Evolutionary conservation across 768 basidiomycete genomes (phyloP).

Genomic region (Nevesoporus exiguus): DNA sequence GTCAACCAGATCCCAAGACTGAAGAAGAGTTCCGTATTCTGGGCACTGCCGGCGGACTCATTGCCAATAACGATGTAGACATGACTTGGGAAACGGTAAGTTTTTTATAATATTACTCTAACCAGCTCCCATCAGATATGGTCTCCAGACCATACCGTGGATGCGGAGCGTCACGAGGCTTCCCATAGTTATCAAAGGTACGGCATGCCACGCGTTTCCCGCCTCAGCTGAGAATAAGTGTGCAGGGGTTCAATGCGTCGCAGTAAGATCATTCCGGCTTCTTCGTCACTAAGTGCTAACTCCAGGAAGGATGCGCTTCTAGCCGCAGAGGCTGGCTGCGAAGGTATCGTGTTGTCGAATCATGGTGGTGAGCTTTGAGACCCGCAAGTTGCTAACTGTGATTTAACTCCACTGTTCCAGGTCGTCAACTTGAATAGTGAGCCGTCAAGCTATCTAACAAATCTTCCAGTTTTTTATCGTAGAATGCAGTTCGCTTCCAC

Average conservation of each 20-base stretch:
- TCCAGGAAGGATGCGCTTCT: constrained; percentile 73
- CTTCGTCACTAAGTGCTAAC: constrained; percentile 1
- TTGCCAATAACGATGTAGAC: constrained; percentile 63
- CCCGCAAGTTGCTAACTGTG: neutral
- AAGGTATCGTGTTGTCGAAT: constrained; percentile 87
- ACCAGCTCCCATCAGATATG: neutral
- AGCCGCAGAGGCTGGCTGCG: constrained; percentile 77
- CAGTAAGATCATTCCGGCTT: constrained; percentile 37
- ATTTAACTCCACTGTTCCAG: constrained; percentile 24
- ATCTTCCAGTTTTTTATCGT: constrained; percentile 5
- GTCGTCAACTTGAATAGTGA: constrained; percentile 80
- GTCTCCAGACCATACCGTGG: constrained; percentile 69
- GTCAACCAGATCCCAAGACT: constrained; percentile 23
- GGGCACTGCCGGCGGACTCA: constrained; percentile 66
- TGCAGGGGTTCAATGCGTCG: constrained; percentile 70
- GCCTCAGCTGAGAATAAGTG: constrained; percentile 7
- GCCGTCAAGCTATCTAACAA: constrained; percentile 17
- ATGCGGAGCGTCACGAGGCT: constrained; percentile 63
- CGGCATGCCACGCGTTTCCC: neutral
- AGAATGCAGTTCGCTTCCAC: constrained; percentile 60
- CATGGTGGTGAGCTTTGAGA: constrained; percentile 64
- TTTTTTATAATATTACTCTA: constrained; percentile 5
- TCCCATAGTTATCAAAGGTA: constrained; percentile 75
- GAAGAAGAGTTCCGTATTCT: constrained; percentile 40
- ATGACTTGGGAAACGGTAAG: constrained; percentile 74